phyloP scores from a whole-genome alignment of 345 rosid genomes.

The Geranium rotundifolium region DNA sequence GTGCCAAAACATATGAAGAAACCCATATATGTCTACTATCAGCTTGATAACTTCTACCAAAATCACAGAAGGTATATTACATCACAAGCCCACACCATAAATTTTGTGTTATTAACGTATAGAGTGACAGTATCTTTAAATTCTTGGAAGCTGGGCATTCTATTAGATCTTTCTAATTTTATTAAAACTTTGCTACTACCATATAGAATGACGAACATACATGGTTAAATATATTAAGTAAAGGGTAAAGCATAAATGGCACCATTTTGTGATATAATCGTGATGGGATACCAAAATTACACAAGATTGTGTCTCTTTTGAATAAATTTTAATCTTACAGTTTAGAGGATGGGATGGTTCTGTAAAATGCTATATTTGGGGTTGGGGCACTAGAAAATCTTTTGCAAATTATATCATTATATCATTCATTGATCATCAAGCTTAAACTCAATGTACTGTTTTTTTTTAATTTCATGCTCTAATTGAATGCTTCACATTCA shows the following conservation, averaged over 20 bases:
- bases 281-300: too few species aligned
- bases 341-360: background rate
- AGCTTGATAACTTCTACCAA: slow-evolving; percentile 97
- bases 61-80: slow-evolving; percentile 79
- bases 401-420: background rate
- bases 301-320: too few species aligned
- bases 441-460: background rate
- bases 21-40: slow-evolving; percentile 89
- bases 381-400: too few species aligned
- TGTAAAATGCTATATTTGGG: too few species aligned
- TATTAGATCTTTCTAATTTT: too few species aligned
- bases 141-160: background rate
- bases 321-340: too few species aligned
- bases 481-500: background rate
- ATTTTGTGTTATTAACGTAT: background rate
- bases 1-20: slow-evolving; percentile 69
- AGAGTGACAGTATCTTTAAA: background rate
- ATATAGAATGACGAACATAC: too few species aligned
- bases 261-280: too few species aligned
- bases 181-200: too few species aligned
- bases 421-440: background rate
- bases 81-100: background rate
- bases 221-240: too few species aligned
- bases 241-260: too few species aligned
- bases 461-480: background rate